Evolutionary conservation across 139 green algal species (phyloP).

Genomic region (Closterium sp.): DNA sequence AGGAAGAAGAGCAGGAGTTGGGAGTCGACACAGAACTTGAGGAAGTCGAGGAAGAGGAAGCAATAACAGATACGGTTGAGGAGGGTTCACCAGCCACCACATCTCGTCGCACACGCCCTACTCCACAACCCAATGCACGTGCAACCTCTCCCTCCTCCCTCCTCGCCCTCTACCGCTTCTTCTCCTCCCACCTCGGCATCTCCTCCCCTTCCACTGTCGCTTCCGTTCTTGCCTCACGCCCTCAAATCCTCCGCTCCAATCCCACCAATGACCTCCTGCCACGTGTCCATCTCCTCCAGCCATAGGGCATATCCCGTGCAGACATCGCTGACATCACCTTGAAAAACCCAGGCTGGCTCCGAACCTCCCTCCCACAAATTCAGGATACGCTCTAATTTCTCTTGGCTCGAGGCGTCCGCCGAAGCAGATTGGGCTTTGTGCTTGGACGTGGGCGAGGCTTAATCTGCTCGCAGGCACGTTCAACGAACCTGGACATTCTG

Average conservation of each 20-base stretch:
- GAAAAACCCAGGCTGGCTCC: neutral
- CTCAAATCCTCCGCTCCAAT: neutral
- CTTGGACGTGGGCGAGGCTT: neutral
- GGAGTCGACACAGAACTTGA: no score
- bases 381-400: neutral
- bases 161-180: neutral
- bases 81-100: neutral
- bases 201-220: neutral
- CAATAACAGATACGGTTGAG: neutral
- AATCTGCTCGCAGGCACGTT: neutral
- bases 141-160: neutral
- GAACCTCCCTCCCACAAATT: neutral
- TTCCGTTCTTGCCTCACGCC: neutral
- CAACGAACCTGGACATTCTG: neutral
- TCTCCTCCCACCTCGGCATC: neutral
- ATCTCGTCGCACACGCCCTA: neutral
- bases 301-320: neutral
- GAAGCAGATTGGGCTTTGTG: neutral
- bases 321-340: neutral
- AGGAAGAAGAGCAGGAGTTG: neutral
- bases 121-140: no score
- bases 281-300: neutral
- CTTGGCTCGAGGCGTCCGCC: neutral
- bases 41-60: neutral
- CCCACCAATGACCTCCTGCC: neutral